Conservation (phyloP, 805 yeast species). For the Clavispora carvajalis region DNA sequence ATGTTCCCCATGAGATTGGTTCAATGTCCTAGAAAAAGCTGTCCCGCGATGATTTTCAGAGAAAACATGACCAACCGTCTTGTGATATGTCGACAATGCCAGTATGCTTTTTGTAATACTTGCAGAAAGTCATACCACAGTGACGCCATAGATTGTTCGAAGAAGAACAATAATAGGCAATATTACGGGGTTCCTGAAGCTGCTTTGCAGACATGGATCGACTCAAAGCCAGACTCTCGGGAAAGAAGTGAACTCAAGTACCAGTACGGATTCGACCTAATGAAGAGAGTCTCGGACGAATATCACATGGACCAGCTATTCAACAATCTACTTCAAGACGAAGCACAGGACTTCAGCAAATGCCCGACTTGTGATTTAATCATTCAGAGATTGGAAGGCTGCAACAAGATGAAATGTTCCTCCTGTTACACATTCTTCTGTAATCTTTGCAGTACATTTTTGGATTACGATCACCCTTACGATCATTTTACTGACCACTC, state of each 20-base stretch:
- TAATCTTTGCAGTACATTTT: conserved; percentile 44
- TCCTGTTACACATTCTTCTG: conserved; percentile 48
- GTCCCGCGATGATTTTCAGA: conserved; percentile 43
- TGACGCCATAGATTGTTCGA: conserved; percentile 39
- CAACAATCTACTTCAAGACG: conserved; percentile 37
- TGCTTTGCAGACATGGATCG: conserved; percentile 34
- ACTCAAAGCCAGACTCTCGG: conserved; percentile 22
- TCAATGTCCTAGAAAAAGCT: conserved; percentile 44
- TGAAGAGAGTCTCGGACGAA: conserved; percentile 40
- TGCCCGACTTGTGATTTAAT: conserved; percentile 51
- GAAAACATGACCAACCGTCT: conserved; percentile 42
- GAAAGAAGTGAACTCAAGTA: conserved; percentile 30
- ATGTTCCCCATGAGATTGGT: conserved; percentile 46
- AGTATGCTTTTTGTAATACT: conserved; percentile 49
- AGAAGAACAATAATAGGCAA: conserved; percentile 12
- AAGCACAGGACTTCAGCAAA: conserved; percentile 36
- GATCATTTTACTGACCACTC: conserved; percentile 42
- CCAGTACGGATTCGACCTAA: conserved; percentile 41
- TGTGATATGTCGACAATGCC: conserved; percentile 46
- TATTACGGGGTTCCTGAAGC: conserved; percentile 25
- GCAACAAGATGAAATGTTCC: conserved; percentile 57
- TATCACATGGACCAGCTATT: conserved; percentile 44
- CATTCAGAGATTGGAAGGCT: conserved; percentile 55
- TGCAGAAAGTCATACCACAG: conserved; percentile 65
- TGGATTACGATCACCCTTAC: conserved; percentile 42